Evolutionary conservation across 371 early-diverging fungal genomes (phyloP).

Genomic region (Mortierella sp.): DNA sequence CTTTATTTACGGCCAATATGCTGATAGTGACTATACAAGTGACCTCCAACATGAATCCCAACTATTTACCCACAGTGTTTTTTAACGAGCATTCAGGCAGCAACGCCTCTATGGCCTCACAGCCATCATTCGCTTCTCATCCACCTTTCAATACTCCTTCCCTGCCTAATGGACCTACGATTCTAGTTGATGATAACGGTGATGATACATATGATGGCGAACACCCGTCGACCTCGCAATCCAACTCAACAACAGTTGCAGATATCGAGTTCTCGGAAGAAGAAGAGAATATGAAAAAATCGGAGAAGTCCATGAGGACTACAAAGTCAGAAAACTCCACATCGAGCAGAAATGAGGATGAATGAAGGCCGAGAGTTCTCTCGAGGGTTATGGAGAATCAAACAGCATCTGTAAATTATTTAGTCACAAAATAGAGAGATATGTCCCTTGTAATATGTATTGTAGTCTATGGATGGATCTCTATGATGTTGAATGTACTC

Average conservation of each 20-base stretch:
- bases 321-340: neutral
- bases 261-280: neutral
- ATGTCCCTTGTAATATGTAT: neutral
- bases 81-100: constrained; percentile 10
- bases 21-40: constrained; percentile 37
- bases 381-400: neutral
- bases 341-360: neutral
- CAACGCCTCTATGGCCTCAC: neutral
- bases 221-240: neutral
- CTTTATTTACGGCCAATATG: neutral
- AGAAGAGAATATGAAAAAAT: too few species aligned
- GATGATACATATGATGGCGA: constrained; percentile 3
- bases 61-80: constrained; percentile 20
- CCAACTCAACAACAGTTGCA: neutral
- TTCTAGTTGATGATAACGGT: constrained; percentile 24
- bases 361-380: neutral
- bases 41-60: constrained; percentile 15
- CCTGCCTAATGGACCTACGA: constrained; percentile 27
- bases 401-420: neutral
- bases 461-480: neutral
- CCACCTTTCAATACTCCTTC: constrained; percentile 29
- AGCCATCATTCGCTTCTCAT: neutral
- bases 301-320: neutral
- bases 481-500: neutral
- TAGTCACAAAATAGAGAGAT: neutral